These are phyloP conservation scores for Nepenthes alata DNA, from an alignment of 179 eudicot genomes.

Conservation along the genomic window DNA sequence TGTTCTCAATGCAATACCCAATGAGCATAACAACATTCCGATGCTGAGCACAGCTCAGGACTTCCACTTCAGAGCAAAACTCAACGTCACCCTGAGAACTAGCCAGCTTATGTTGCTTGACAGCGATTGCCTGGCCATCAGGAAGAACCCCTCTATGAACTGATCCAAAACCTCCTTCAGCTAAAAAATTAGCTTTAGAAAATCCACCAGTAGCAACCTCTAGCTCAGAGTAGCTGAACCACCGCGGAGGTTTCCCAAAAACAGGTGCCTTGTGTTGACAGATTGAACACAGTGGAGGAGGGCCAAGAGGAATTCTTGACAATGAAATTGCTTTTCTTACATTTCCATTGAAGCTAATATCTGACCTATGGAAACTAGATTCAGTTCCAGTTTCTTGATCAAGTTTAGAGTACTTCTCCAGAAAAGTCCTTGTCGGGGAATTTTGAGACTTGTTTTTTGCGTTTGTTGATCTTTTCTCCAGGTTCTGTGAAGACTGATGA, in stretches of 20 bases:
- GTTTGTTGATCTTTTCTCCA: slow-evolving; percentile 18
- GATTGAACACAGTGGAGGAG: slow-evolving; percentile 86
- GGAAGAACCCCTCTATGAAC: slow-evolving; percentile 83
- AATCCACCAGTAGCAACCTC: slow-evolving; percentile 85
- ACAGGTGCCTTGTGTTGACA: slow-evolving; percentile 90
- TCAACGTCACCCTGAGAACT: slow-evolving; percentile 94
- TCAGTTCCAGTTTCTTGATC: slow-evolving; percentile 36
- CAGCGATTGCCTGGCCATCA: slow-evolving; percentile 86
- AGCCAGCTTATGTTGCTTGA: slow-evolving; percentile 91
- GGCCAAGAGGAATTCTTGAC: slow-evolving; percentile 51
- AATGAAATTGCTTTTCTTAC: slow-evolving; percentile 68
- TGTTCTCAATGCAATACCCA: slow-evolving; percentile 88
- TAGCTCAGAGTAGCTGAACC: slow-evolving; percentile 86
- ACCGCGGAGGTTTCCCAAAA: slow-evolving; percentile 93
- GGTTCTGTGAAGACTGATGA: slow-evolving; percentile 23
- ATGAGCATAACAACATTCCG: slow-evolving; percentile 96
- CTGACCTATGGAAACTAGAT: no score
- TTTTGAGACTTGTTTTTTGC: slow-evolving; percentile 13
- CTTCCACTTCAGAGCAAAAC: slow-evolving; percentile 96
- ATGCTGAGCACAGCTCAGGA: slow-evolving; percentile 94
- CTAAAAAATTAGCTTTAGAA: slow-evolving; percentile 80
- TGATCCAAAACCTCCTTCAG: slow-evolving; percentile 93
- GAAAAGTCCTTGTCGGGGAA: slow-evolving; percentile 30
- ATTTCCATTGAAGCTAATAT: slow-evolving; percentile 18
- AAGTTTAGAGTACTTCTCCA: slow-evolving; percentile 35